Evolutionary conservation across 2,329 filamentous ascomycete genomes (phyloP).

Genomic region (Botrytis byssoidea): DNA sequence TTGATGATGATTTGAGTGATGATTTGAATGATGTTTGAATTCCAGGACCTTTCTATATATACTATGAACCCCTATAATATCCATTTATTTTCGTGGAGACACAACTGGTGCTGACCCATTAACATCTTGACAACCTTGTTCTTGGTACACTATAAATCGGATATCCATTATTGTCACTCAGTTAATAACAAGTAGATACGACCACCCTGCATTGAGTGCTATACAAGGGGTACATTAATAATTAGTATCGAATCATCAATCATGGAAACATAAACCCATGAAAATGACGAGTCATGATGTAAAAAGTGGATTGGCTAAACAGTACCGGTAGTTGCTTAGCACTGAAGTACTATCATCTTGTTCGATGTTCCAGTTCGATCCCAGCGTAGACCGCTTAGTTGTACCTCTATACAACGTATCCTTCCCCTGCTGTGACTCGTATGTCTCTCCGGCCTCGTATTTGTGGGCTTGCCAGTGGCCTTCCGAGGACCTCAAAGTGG

Average conservation of each 20-base stretch:
- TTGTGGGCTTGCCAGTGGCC: neutral
- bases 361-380: no score
- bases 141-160: neutral
- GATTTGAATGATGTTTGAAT: neutral
- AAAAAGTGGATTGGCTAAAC: no score
- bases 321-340: no score
- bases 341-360: no score
- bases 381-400: no score
- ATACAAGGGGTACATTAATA: no score
- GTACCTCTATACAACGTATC: no score
- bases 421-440: neutral
- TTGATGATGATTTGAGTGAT: neutral
- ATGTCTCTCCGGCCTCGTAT: neutral
- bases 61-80: neutral
- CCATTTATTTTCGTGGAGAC: neutral
- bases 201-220: no score
- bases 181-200: neutral
- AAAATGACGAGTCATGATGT: no score
- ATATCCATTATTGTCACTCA: neutral
- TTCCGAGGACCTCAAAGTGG: neutral
- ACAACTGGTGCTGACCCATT: neutral
- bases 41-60: neutral
- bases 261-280: no score
- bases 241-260: no score
- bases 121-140: neutral